Base-by-base conservation (phyloP, 805 yeast genomes). In the Teunomyces pallodes region DNA sequence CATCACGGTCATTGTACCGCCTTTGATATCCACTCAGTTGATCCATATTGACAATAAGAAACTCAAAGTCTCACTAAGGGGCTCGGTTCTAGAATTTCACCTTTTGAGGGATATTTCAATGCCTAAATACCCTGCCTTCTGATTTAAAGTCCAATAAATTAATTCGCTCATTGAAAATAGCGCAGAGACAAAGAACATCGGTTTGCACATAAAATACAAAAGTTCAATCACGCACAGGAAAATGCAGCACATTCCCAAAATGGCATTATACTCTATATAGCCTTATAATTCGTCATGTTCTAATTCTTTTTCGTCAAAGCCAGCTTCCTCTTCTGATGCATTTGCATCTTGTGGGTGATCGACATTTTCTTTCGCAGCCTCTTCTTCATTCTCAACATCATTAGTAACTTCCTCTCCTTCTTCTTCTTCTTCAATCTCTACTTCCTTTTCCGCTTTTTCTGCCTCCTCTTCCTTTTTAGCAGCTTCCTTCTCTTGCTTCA, bases 401-500 rank as follows among this genome's bases (percentile, higher is more conserved):
- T 20, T 20, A 20, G 24, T 20, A 20, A 36, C 44, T 27, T 45
- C 50, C 14, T 48, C 51, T n/a, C n/a, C 30, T 42, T 36, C 55
- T 3, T 35, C 45, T 28, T 44, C 49, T 14, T 48, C 52, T 35
- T 31, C 45, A 3, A 9, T 16, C 12, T 31, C 30, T 12, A 52
- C 54, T 6, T 36, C 52, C 14, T 35, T 45, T 3, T 31, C 46
- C 10, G 36, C 48, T 12, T 52, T 54, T 20, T 43, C 46, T 31
- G 43, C 54, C n/a, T 49, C 55, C 40, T 52, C 57, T 43, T 59
- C 55, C 33, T 56, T 58, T 31, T 56, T 55, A 41, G 61, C 58
- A 38, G 48, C 51, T 46, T 54, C 52, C 41, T 58, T 56, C 35
- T 54, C 61, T 44, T 64, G 59, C 49, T 63, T 72, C 47, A 65